Evolutionary conservation across 2,329 filamentous ascomycete species (phyloP), one percentile per base, ranked within the genome.

Genomic region (Talaromyces marneffei): DNA sequence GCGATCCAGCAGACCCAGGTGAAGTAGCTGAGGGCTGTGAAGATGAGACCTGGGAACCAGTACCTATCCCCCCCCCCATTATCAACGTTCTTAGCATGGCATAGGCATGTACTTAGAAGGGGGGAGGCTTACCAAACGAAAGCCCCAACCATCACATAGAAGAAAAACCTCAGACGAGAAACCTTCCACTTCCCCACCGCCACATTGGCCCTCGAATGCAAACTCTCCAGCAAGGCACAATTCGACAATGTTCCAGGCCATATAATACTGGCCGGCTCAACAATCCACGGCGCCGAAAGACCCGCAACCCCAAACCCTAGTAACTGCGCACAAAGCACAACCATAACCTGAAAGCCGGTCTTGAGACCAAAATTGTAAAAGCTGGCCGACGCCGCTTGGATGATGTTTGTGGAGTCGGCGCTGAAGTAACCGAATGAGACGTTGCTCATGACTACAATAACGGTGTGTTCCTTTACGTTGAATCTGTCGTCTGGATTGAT

Each of bases 31-130:
- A 84, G 71, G 0, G 75, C 78, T 54, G 78, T 80, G 66, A 77
- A 82, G 1, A 84, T 69, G 25, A 82, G 74, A 10, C 76, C 82
- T 0, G 81, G 82, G 37, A 85, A 77, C 75, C 80, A 84, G 66
- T 85, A 84, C 72, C 82, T 62, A n/a, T n/a, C n/a, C n/a, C n/a
- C n/a, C n/a, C n/a, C n/a, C n/a, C n/a, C n/a, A n/a, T n/a, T n/a
- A n/a, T 29, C 29, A 29, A 16, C 1, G 23, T 20, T 54, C 3
- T 48, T 60, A 60, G 37, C 37, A 46, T 57, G 16, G 1, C 5
- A 44, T 23, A 27, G 18, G 12, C 37, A 57, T 12, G 5, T 25
- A 33, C 9, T 29, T 20, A 23, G 7, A 20, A 23, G 5, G 20
- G 14, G 5, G 20, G 14, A 23, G 2, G 20, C 20, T 8, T 44